A percentile compares a stretch with the other conserved stretches of the same genome.
These are phyloP conservation scores for Corylus americana DNA, from an alignment of 306 rosid species.

Conservation along the genomic window DNA sequence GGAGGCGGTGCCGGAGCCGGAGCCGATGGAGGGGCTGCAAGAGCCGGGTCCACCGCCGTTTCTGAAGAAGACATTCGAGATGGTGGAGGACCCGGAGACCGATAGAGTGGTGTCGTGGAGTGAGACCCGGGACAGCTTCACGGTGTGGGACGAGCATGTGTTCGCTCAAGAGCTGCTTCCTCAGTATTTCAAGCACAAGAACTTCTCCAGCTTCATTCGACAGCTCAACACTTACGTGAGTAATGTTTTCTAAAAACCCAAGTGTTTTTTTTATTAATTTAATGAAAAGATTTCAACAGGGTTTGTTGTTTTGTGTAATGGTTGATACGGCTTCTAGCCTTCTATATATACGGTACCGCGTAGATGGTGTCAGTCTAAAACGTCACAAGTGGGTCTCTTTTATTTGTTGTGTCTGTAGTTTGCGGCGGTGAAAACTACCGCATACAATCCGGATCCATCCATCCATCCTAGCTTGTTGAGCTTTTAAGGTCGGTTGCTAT, in stretches of 20 bases:
- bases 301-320: too few relatives aligned
- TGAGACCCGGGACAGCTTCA: conserved; percentile 54
- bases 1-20: conserved; percentile 28
- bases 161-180: conserved; percentile 74
- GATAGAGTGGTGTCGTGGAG: conserved; percentile 86
- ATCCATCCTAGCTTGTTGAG: too few relatives aligned
- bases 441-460: too few relatives aligned
- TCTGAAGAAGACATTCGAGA: conserved; percentile 73
- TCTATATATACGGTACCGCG: too few relatives aligned
- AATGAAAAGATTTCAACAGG: too few relatives aligned
- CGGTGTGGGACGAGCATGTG: conserved; percentile 83
- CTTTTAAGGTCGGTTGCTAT: too few relatives aligned
- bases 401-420: too few relatives aligned
- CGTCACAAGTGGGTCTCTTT: too few relatives aligned
- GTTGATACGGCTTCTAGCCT: too few relatives aligned
- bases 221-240: conserved; percentile 94
- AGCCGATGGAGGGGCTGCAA: conserved; percentile 73
- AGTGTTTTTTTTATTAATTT: not conserved
- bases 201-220: conserved; percentile 97
- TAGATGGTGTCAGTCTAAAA: too few relatives aligned
- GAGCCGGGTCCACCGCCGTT: conserved; percentile 85
- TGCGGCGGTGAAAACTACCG: too few relatives aligned
- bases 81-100: conserved; percentile 87
- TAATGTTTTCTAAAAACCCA: not conserved
- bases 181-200: conserved; percentile 76